Evolutionary conservation across 352 stramenopile genomes (phyloP).

Genomic region (Albugo candida): DNA sequence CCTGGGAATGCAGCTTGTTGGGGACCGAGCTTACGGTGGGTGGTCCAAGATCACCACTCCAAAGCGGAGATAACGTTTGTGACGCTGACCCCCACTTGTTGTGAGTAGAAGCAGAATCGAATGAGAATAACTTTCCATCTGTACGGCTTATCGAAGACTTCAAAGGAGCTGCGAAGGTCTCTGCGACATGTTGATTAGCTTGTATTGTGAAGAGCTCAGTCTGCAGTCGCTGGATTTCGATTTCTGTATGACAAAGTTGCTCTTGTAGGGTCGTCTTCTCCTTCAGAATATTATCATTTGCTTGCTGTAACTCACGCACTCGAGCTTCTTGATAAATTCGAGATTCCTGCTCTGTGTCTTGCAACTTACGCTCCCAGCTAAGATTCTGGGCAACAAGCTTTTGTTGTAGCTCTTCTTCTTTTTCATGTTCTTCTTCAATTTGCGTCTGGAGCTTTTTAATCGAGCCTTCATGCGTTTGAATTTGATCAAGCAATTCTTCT

Average conservation of each 20-base stretch:
- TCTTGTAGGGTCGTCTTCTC: constrained; percentile 47
- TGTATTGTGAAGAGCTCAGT: constrained; percentile 25
- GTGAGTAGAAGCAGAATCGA: too few relatives aligned
- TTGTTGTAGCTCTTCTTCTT: constrained; percentile 37
- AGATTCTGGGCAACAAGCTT: constrained; percentile 40
- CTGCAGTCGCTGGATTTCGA: constrained; percentile 29
- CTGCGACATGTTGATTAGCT: not conserved
- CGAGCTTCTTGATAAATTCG: constrained; percentile 21
- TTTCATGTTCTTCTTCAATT: constrained; percentile 48
- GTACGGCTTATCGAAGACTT: too few relatives aligned
- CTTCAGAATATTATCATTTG: constrained; percentile 23
- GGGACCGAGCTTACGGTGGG: too few relatives aligned
- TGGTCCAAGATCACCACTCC: too few relatives aligned
- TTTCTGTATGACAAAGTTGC: constrained; percentile 31
- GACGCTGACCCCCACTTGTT: too few relatives aligned
- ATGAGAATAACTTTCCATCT: too few relatives aligned
- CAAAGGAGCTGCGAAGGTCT: too few relatives aligned
- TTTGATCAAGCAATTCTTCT: not conserved
- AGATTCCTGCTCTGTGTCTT: constrained; percentile 38
- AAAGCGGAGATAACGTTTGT: too few relatives aligned
- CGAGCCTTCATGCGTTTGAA: constrained; percentile 37
- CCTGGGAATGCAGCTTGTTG: too few relatives aligned
- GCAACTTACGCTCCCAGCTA: constrained; percentile 47
- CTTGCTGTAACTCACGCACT: constrained; percentile 28
- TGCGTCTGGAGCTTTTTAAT: constrained; percentile 21